Percentiles rank a stretch among this genome's conserved stretches.
Evolutionary conservation across 805 yeast species (phyloP).

Genomic region (Ogataea glucozyma): DNA sequence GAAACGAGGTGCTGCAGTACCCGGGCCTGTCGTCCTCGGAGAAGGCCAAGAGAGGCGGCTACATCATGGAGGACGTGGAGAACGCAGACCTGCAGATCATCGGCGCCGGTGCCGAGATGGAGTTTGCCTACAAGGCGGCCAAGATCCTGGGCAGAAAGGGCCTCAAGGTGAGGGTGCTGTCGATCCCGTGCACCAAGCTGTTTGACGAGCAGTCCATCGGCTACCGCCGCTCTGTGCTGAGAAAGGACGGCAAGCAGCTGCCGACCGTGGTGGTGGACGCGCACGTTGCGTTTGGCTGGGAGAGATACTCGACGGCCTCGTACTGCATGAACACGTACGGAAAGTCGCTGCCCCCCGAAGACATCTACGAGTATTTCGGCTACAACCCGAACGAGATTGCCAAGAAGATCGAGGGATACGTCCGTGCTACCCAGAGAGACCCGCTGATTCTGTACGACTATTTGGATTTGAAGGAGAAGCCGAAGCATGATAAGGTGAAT

Average conservation of each 20-base stretch:
- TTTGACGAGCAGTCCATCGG: constrained; percentile 82
- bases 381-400: constrained; percentile 93
- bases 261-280: constrained; percentile 95
- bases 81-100: constrained; percentile 67
- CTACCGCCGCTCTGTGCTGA: constrained; percentile 84
- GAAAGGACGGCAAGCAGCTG: constrained; percentile 66
- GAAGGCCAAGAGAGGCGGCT: constrained; percentile 94
- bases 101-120: constrained; percentile 95
- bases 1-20: constrained; percentile 90
- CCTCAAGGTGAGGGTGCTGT: constrained; percentile 76
- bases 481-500: constrained; percentile 24
- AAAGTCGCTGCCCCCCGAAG: constrained; percentile 88
- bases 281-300: constrained; percentile 88
- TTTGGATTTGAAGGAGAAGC: constrained; percentile 34
- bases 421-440: constrained; percentile 25
- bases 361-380: constrained; percentile 80
- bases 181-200: constrained; percentile 88
- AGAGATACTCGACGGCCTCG: constrained; percentile 92
- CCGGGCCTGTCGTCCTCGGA: constrained; percentile 84
- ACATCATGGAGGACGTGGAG: constrained; percentile 63
- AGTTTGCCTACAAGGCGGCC: constrained; percentile 78
- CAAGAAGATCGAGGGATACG: constrained; percentile 35
- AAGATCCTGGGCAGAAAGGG: constrained; percentile 67
- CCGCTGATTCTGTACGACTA: constrained; percentile 33
- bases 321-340: constrained; percentile 96